Percentiles rank a stretch among this genome's conserved stretches.
phyloP scores from a whole-genome alignment of 2,329 filamentous ascomycete species.

The Pestalotiopsis sp. region DNA sequence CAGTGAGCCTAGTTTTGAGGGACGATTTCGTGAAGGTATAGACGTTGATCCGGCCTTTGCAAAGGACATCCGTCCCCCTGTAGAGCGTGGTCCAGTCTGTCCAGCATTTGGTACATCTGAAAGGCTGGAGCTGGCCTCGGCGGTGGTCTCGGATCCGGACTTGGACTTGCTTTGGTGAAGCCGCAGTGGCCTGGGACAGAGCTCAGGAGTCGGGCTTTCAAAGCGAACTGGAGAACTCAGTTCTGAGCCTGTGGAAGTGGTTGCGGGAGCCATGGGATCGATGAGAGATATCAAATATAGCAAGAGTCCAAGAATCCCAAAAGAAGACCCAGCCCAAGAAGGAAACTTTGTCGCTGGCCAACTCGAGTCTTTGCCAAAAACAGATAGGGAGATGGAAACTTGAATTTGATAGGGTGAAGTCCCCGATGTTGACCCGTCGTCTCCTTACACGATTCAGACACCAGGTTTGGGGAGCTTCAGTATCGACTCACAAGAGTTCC shows the following conservation, averaged over 20 bases:
- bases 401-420: neutral
- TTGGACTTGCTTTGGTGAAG: slow-evolving; percentile 19
- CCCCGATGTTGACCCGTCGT: neutral
- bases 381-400: neutral
- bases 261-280: slow-evolving; percentile 19
- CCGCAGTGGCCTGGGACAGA: slow-evolving; percentile 23
- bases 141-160: slow-evolving; percentile 6
- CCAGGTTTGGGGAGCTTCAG: neutral
- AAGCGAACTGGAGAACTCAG: slow-evolving; percentile 19
- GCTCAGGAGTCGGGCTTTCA: slow-evolving; percentile 14
- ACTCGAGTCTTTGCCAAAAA: slow-evolving; percentile 7
- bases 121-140: neutral
- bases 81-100: too few relatives aligned
- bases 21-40: neutral
- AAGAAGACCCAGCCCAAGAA: neutral
- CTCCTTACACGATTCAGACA: neutral
- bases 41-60: neutral
- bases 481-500: neutral
- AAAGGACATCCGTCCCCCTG: neutral
- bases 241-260: slow-evolving; percentile 10
- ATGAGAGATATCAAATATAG: slow-evolving; percentile 1
- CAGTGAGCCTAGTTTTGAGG: slow-evolving; percentile 26
- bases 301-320: slow-evolving; percentile 5
- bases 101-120: too few relatives aligned
- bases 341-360: neutral